phyloP scores from a whole-genome alignment of 768 basidiomycete genomes.

The Lactarius tabidus region DNA sequence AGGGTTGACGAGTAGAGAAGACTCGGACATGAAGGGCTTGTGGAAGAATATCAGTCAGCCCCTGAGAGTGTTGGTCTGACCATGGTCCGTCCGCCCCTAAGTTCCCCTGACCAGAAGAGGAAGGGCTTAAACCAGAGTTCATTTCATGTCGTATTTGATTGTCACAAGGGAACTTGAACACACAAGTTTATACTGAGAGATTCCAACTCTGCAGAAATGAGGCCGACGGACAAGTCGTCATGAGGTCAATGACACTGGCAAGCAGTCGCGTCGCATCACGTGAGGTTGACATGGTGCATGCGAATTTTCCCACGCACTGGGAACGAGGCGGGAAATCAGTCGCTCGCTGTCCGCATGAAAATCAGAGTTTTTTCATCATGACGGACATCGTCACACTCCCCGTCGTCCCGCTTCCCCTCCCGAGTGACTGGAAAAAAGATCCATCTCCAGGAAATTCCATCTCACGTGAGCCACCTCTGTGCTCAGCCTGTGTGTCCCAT shows the following conservation, averaged over 20 bases:
- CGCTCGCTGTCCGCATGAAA: slow-evolving; percentile 5
- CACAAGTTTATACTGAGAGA: neutral
- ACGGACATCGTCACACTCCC: slow-evolving; percentile 34
- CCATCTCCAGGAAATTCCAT: slow-evolving; percentile 35
- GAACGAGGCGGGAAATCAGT: slow-evolving; percentile 6
- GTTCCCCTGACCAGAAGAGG: neutral
- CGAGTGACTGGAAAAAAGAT: slow-evolving; percentile 43
- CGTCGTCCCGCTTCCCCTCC: slow-evolving; percentile 42
- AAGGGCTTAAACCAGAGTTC: neutral
- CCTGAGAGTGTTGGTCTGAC: slow-evolving; percentile 2
- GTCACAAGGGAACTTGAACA: neutral
- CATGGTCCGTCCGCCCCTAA: neutral
- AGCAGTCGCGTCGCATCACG: slow-evolving; percentile 19
- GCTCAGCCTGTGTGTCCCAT: slow-evolving; percentile 11
- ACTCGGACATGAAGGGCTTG: neutral
- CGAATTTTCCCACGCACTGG: slow-evolving; percentile 22
- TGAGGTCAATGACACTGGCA: neutral
- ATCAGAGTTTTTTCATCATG: slow-evolving; percentile 16
- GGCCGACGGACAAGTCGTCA: slow-evolving; percentile 18
- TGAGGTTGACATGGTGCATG: neutral
- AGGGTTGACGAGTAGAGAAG: neutral
- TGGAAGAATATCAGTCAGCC: neutral
- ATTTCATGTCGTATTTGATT: neutral
- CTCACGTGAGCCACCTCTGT: slow-evolving; percentile 32
- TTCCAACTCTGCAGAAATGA: slow-evolving; percentile 15